phyloP scores from a whole-genome alignment of 768 basidiomycete genomes.

The Amanita inopinata region DNA sequence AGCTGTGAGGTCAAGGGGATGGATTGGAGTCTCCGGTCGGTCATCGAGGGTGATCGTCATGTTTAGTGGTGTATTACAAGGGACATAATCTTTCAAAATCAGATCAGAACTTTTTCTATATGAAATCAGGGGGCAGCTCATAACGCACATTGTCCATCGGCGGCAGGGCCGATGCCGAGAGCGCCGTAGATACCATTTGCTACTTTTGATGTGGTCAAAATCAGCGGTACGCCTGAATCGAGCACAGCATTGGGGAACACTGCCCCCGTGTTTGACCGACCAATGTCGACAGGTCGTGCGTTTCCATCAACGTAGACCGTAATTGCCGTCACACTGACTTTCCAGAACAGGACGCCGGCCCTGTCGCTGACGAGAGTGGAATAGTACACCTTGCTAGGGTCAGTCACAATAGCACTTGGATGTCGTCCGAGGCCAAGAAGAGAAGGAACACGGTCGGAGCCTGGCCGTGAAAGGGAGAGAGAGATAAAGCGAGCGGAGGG shows the following conservation, averaged over 20 bases:
- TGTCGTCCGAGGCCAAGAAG: constrained; percentile 64
- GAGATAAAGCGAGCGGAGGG: constrained; percentile 60
- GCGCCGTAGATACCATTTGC: constrained; percentile 77
- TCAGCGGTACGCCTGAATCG: constrained; percentile 62
- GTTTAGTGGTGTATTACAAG: constrained; percentile 63
- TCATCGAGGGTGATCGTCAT: constrained; percentile 57
- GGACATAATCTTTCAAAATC: constrained; percentile 51
- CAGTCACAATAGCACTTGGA: constrained; percentile 38
- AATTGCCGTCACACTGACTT: constrained; percentile 44
- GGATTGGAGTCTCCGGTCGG: constrained; percentile 47
- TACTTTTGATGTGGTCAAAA: constrained; percentile 47
- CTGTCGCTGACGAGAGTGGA: constrained; percentile 31
- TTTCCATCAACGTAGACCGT: constrained; percentile 48
- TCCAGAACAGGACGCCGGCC: constrained; percentile 50
- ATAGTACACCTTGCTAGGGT: constrained; percentile 45
- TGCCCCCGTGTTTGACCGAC: constrained; percentile 27
- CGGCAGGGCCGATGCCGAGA: constrained; percentile 45
- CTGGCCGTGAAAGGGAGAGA: constrained; percentile 59
- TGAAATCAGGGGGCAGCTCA: background rate
- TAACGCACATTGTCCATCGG: constrained; percentile 56
- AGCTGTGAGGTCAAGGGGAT: constrained; percentile 66
- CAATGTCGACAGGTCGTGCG: constrained; percentile 29
- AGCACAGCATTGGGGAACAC: constrained; percentile 55
- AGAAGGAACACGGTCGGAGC: constrained; percentile 44
- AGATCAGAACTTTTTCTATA: background rate